Base-by-base conservation (phyloP, 2,329 filamentous ascomycete genomes). In the Fusarium sp. region DNA sequence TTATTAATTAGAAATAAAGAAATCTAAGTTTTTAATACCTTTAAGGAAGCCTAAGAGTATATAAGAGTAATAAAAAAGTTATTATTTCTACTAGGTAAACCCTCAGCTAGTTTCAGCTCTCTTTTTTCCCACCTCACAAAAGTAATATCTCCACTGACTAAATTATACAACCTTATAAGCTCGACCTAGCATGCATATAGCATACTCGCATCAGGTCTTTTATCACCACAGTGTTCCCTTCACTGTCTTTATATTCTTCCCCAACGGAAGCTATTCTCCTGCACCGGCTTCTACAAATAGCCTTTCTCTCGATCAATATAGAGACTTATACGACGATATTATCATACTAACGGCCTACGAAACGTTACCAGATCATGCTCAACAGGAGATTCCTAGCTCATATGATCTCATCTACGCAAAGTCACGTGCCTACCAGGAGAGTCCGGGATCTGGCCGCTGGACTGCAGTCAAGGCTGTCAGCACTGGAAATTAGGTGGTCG, bases 321-420 rank as follows among this genome's bases (percentile, higher is more conserved):
- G 38, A 24, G 57, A 65, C 9, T 40, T 65, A 8, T 53, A 57
- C 24, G 26, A 65, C 9, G n/a, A 49, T 11, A 60, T 60, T 6
- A 61, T 60, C 31, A 19, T 65, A 21, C 46, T 24, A 8, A 51
- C 51, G 6, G 11, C 21, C 40, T 54, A 54, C 5, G 17, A 54
- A 45, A 45, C 31, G 8, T 5, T 62, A 10, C 53, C 33, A 15
- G 28, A 57, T 5, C n/a, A 50, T 6, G 26, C 36, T 7, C 33
- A 15, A 10, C 42, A 57, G 26, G 59, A 62, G 31, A 62, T 57
- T 21, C 53, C 53, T 28, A n/a, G 47, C 8, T 51, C 33, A 19
- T 62, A 57, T 34, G n/a, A 62, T 34, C 45, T 52, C n/a, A 34
- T 49, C 6, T 60, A 60, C 21, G 43, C 44, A 33, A 60, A 60